Conservation (phyloP, 495 filamentous ascomycete species). For the Chaetomidium leptoderma region DNA sequence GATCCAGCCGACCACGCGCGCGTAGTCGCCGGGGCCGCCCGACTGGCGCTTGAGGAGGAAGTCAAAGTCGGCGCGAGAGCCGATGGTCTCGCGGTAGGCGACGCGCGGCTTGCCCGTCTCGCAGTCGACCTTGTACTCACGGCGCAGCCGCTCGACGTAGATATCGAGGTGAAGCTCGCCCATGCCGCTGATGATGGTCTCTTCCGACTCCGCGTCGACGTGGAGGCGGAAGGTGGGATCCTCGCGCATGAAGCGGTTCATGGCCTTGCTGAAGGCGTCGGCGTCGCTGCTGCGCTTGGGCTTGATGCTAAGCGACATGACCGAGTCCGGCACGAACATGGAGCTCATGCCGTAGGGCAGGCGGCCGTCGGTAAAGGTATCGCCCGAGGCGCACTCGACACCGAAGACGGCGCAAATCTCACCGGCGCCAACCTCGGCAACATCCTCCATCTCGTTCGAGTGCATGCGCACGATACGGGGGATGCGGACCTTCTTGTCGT, state of each 20-base stretch:
- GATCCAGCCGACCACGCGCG: constrained; percentile 87
- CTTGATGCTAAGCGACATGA: constrained; percentile 96
- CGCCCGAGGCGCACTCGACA: constrained; percentile 95
- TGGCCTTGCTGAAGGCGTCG: constrained; percentile 95
- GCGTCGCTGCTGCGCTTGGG: constrained; percentile 91
- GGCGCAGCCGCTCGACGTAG: constrained; percentile 96
- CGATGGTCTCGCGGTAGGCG: constrained; percentile 94
- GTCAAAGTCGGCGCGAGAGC: constrained; percentile 72
- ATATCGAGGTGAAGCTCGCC: constrained; percentile 96
- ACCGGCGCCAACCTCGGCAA: constrained; percentile 83
- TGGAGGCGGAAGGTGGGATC: constrained; percentile 96
- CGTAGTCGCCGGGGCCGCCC: constrained; percentile 93
- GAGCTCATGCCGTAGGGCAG: constrained; percentile 95
- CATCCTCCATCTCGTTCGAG: constrained; percentile 99
- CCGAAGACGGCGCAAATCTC: constrained; percentile 99
- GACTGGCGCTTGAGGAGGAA: constrained; percentile 94
- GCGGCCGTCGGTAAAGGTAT: constrained; percentile 94
- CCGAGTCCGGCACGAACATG: constrained; percentile 98
- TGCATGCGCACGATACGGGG: constrained; percentile 99
- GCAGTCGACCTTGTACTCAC: constrained; percentile 95
- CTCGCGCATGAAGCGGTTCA: constrained; percentile 97
- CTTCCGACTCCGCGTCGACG: constrained; percentile 81
- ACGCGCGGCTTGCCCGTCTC: constrained; percentile 95
- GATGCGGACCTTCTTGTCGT: constrained; percentile 92
- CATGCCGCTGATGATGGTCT: constrained; percentile 99